phyloP scores from a whole-genome alignment of 306 rosid species.

The Prunus mume region DNA sequence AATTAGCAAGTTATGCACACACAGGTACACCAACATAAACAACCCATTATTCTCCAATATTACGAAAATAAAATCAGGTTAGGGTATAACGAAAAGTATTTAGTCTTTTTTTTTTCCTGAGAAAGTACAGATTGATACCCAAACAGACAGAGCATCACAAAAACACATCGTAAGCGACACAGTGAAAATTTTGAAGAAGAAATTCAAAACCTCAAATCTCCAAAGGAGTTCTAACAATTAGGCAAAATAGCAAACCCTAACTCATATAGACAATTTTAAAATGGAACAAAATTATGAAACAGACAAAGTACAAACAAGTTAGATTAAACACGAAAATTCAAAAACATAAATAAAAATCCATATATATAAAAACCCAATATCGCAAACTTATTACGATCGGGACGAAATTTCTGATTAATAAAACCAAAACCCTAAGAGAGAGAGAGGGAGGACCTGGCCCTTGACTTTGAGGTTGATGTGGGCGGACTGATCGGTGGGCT shows the following conservation, averaged over 20 bases:
- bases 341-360: not conserved
- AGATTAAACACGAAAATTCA: not conserved
- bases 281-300: not conserved
- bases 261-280: not conserved
- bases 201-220: not conserved
- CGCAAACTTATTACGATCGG: not conserved
- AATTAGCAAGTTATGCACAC: no score
- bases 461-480: constrained; percentile 56
- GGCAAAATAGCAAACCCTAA: not conserved
- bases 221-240: not conserved
- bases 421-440: not conserved
- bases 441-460: constrained; percentile 37
- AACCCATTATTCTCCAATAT: not conserved
- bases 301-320: not conserved
- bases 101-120: not conserved
- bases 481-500: constrained; percentile 41
- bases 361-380: not conserved
- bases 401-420: not conserved
- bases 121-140: not conserved
- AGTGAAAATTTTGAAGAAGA: not conserved
- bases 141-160: not conserved
- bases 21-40: not conserved
- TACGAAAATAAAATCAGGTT: not conserved
- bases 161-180: not conserved
- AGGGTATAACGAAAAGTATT: not conserved